Base-by-base conservation (phyloP, 768 basidiomycete species). In the Russula abietina region DNA sequence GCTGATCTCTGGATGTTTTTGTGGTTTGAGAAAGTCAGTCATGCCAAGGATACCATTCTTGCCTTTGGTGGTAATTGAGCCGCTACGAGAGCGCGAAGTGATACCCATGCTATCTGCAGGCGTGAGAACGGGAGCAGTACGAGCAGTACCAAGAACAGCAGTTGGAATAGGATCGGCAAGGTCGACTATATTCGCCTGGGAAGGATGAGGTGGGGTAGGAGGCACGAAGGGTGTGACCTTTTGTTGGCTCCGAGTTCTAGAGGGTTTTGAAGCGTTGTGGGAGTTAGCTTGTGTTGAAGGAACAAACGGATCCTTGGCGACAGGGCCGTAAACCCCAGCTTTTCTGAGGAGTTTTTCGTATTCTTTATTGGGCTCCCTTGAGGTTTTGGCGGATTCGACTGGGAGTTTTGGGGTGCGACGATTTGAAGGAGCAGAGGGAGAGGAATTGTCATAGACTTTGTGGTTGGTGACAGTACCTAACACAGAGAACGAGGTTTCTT, bases 131-230 rank as follows among this genome's bases (percentile, higher is more conserved):
- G n/a, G n/a, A n/a, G n/a, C n/a, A n/a, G 59, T 83, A 75, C 56
- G 84, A 81, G 54, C 81, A 19, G 22, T 41, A 22, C 57, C 22
- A 26, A 36, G 82, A 24, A 78, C 68, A 5, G 80, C 74, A 41
- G 80, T 70, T 54, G 75, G 68, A 51, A 73, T 67, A 59, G 76
- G 75, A 9, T 74, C 91, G 74, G 80, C 84, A 55, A 93, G 79
- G 59, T 80, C 91, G 36, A 86, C 88, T 3, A 91, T 93, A 73
- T 93, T 93, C 62, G 86, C 87, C 60, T 91, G 82, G 51, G 89
- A 91, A 0, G 91, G 91, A 50, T 91, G 82, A 1, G 87, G 85
- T 11, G 91, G 91, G 1, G 89, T 84, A 0, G 83, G 75, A 3
- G 80, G 70, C 53, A 75, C 63, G 51, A 62, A 67, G 43, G 72